Base-by-base conservation (phyloP, 208 protist genomes). In the Angomonas deanei region DNA sequence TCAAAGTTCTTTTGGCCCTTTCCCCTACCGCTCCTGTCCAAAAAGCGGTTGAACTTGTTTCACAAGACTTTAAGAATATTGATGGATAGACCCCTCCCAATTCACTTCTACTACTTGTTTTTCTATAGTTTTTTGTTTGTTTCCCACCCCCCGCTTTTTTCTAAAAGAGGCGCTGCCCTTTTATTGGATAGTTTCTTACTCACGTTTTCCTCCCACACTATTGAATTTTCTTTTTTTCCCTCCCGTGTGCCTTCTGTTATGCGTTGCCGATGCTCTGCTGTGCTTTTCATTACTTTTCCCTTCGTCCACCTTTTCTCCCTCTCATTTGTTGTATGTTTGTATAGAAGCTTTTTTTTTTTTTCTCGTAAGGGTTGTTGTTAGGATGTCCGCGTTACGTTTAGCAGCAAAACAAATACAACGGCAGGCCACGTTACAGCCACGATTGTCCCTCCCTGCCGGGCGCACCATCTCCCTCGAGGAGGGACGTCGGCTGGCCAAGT, bases 401-500 rank as follows among this genome's bases (percentile, higher is more conserved):
- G 81, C 78, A 17, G 61, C 66, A 0, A 81, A 79, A 55, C 87
- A 93, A 64, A 47, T 91, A 19, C 71, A 84, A 23, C 80, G 87
- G 2, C 87, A 93, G 66, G 68, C 84, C 38, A 61, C 64, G 13
- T 74, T 93, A 64, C 87, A 91, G 69, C 87, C 83, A 4, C 73
- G 87, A 11, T 59, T 91, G 17, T 76, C 76, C 15, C 74, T 91
- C 2, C 83, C 87, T 2, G 78, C 84, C 0, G 87, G 87, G 19
- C 70, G 87, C 39, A 84, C 79, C 32, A 71, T 93, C 3, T 90
- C 87, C 2, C 63, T 91, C 1, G 83, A 91, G 56, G 87, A 93
- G 50, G 87, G 87, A 1, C 71, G 82, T 0, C 74, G 79, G 4
- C 75, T 90, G 2, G 86, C 86, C 0, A 84, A 81, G 47, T 63